Evolutionary conservation across 2,329 filamentous ascomycete genomes (phyloP).

Genomic region (Phyllosticta ampelicida): DNA sequence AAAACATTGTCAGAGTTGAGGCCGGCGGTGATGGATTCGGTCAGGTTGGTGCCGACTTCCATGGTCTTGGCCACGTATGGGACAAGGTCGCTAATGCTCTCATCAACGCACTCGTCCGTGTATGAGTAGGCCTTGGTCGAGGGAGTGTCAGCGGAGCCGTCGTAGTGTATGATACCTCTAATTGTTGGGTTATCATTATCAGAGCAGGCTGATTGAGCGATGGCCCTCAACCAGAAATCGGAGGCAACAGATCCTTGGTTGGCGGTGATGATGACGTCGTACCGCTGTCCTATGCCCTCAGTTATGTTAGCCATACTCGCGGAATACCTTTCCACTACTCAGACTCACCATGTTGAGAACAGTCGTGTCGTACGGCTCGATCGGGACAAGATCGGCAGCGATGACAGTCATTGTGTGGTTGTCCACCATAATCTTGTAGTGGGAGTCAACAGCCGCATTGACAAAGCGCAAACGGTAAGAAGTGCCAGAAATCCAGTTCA

Average conservation of each 20-base stretch:
- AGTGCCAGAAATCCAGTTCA: conserved; percentile 34
- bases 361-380: conserved; percentile 24
- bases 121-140: conserved; percentile 2
- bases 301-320: neutral
- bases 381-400: conserved; percentile 33
- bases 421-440: conserved; percentile 24
- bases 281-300: conserved; percentile 24
- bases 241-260: conserved; percentile 16
- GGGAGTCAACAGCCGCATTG: conserved; percentile 36
- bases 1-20: conserved; percentile 18
- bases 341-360: conserved; percentile 22
- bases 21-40: conserved; percentile 6
- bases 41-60: conserved; percentile 1
- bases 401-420: conserved; percentile 36
- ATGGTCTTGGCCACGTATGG: conserved; percentile 25
- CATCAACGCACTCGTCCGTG: conserved; percentile 8
- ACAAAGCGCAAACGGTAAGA: conserved; percentile 49
- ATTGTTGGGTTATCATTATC: conserved; percentile 10
- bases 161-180: conserved; percentile 9
- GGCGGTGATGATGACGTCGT: conserved; percentile 30
- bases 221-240: conserved; percentile 11
- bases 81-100: conserved; percentile 19
- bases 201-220: conserved; percentile 6
- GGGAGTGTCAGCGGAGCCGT: neutral
- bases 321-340: too few species aligned